These are phyloP conservation scores for Phytophthora capsici DNA, from an alignment of 352 stramenopile species.

Conservation along the genomic window DNA sequence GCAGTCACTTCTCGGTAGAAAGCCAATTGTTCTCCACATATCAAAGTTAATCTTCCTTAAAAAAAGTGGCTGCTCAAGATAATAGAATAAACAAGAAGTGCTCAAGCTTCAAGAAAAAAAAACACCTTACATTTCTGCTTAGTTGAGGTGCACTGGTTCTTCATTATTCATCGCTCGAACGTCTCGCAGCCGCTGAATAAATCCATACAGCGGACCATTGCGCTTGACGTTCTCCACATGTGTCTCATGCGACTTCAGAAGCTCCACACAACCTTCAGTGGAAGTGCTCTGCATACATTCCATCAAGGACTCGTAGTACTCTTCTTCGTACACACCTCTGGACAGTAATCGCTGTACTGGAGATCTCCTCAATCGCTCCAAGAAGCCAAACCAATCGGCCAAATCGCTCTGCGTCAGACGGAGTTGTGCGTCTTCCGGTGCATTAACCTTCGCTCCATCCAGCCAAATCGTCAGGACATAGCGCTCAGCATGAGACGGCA, in stretches of 20 bases:
- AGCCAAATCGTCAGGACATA: slow-evolving; percentile 79
- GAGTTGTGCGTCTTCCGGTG: slow-evolving; percentile 63
- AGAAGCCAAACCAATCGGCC: slow-evolving; percentile 68
- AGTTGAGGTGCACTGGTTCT: slow-evolving; percentile 34
- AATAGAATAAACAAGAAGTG: too few relatives aligned
- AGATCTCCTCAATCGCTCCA: slow-evolving; percentile 60
- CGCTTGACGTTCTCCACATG: slow-evolving; percentile 58
- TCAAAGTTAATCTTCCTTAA: too few relatives aligned
- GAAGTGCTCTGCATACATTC: slow-evolving; percentile 70
- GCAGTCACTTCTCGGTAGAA: too few relatives aligned
- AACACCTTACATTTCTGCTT: too few relatives aligned
- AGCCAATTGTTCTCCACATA: too few relatives aligned
- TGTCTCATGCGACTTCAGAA: slow-evolving; percentile 70
- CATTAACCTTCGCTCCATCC: slow-evolving; percentile 59
- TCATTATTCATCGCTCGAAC: slow-evolving; percentile 54
- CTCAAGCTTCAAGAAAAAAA: too few relatives aligned
- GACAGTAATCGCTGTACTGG: slow-evolving; percentile 78
- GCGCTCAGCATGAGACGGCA: slow-evolving; percentile 56
- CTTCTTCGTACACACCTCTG: slow-evolving; percentile 76
- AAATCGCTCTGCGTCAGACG: slow-evolving; percentile 69
- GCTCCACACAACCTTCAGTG: slow-evolving; percentile 59
- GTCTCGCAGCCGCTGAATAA: slow-evolving; percentile 58
- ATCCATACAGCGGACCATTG: slow-evolving; percentile 53
- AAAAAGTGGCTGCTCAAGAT: too few relatives aligned
- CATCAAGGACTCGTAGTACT: slow-evolving; percentile 75